Evolutionary conservation across 148 eudicot genomes (phyloP), one percentile per base, ranked within the genome.

Genomic region (Tetragonia tetragonoides): DNA sequence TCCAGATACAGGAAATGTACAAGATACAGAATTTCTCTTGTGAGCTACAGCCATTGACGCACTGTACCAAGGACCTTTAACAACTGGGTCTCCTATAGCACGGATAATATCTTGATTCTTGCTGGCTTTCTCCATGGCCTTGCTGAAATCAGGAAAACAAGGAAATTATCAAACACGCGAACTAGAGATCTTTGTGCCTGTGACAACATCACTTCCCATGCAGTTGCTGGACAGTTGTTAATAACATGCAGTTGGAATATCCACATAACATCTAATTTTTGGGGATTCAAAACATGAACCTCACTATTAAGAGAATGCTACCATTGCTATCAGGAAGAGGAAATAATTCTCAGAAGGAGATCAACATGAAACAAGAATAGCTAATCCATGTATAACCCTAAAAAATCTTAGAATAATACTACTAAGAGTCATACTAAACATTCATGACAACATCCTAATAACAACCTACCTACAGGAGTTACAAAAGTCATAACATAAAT

Each of bases 41-140:
- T 90, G 96, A 83, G 96, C 85, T 68, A 95, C 94, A 41, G 96
- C 93, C 81, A 95, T 92, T 66, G 99, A 88, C 61, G 99, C 97
- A 86, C 83, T 87, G 76, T 93, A 95, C 97, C 97, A 95, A 79
- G 99, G 92, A 82, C 97, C 97, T 83, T 91, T 92, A 16, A 82
- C 93, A 78, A 95, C 84, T 74, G 97, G 97, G 79, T 93, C 93
- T 40, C 97, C 99, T 68, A 95, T 91, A 0, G 96, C 91, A 71
- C 82, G 86, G 42, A 83, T 84, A 56, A 93, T 76, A 79, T 82
- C 84, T 79, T 87, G 85, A 78, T 84, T 87, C 47, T 83, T 85
- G 70, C 86, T 88, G 74, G 95, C 97, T 90, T 79, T 91, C 87
- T 95, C 97, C 90, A 95, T 84, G 46, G 97, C 99, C 89, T 91